Base-by-base conservation (phyloP, 73 alveolate species). In the Uronychia binucleata region DNA sequence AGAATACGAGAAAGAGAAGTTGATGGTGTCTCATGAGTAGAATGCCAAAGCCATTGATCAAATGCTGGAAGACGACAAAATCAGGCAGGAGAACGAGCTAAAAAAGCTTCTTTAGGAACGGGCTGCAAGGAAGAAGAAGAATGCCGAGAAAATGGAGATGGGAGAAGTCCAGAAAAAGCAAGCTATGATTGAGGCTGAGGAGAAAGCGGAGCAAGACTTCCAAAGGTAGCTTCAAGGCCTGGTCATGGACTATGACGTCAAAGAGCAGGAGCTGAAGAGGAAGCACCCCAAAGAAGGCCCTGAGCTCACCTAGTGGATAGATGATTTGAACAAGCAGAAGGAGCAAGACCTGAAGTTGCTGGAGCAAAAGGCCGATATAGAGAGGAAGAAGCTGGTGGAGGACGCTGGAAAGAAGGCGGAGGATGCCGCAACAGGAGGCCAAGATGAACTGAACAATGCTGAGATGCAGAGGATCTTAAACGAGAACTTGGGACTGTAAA, bases 1-100 rank as follows among this genome's bases (percentile, higher is more conserved):
- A 13, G 86, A 77, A 34, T 77, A 75, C 25, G 89, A 89, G 28
- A 89, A 89, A 57, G 95, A 89, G 31, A 31, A 78, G 27, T 57
- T 89, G 33, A 82, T 89, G 32, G 26, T 77, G 14, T 77, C 74
- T 26, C 95, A 82, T 33, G 78, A 84, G 27, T 78, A 84, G 77
- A 57, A 83, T 0, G 74, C 31, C 57, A 78, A 33, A 46, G 86
- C 80, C 27, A 84, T 89, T 14, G 95, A 89, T 27, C 85, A 74
- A 0, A 79, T 83, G 31, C 79, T 89, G 60, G 91, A 89, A 26
- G 35, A 31, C 19, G 93, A 88, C 26, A 59, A 79, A 78, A 58
- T 28, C 11, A 81, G 80, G 31, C 83, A 88, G 60, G 87, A 88
- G 19, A 79, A 67, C 27, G 88, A 80, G 0, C 46, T 88, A n/a